Evolutionary conservation across 2,329 filamentous ascomycete species (phyloP).

Genomic region (Hypoxylon sp.): DNA sequence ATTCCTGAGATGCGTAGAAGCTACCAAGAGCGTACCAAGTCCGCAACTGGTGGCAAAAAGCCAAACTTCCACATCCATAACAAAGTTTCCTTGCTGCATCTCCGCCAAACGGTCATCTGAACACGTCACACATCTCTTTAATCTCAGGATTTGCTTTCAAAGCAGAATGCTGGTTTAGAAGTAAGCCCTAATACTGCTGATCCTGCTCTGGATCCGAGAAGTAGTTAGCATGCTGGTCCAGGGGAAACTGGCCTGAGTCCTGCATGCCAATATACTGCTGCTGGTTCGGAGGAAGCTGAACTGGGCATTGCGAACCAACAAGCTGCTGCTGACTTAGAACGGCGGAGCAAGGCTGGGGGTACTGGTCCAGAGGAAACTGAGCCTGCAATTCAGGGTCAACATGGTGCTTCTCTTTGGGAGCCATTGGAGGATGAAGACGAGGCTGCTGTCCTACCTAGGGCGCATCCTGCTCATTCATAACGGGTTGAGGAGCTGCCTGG

Average conservation of each 20-base stretch:
- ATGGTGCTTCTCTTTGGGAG: background rate
- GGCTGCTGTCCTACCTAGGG: conserved; percentile 39
- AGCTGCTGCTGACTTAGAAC: background rate
- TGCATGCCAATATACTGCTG: background rate
- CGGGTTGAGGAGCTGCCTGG: conserved; percentile 44
- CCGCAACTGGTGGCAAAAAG: background rate
- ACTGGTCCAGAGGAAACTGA: background rate
- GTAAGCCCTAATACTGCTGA: too few relatives aligned
- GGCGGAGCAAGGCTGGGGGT: background rate
- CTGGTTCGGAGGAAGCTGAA: background rate
- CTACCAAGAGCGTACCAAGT: background rate
- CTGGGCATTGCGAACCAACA: background rate
- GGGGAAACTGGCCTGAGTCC: too few relatives aligned
- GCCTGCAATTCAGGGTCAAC: background rate
- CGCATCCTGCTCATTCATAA: conserved; percentile 49
- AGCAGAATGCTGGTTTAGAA: background rate
- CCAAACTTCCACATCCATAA: background rate
- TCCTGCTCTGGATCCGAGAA: too few relatives aligned
- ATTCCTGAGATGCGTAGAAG: background rate
- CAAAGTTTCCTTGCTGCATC: background rate
- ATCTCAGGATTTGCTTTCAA: background rate
- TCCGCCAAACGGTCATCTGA: background rate
- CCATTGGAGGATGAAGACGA: background rate
- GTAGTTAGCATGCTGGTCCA: too few relatives aligned
- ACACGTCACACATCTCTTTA: background rate